Percentiles rank a stretch among this genome's conserved stretches.
Conservation (phyloP, 805 yeast genomes). For the Cyberlindnera lachancei region DNA sequence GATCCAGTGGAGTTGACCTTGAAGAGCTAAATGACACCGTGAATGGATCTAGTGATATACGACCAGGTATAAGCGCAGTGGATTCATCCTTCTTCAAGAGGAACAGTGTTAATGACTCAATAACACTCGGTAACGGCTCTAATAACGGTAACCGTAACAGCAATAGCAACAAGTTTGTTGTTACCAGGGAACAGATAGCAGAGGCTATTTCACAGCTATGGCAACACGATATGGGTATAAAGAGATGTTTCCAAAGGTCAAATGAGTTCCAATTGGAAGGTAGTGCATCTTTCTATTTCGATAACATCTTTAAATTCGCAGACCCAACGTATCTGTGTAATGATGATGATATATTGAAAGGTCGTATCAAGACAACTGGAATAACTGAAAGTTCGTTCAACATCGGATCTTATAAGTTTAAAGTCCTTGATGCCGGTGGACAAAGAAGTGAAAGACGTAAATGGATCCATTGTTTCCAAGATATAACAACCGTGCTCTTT, state of each 20-base stretch:
- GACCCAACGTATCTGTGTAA: constrained; percentile 59
- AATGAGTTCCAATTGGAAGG: constrained; percentile 83
- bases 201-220: constrained; percentile 64
- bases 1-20: constrained; percentile 5
- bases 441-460: constrained; percentile 86
- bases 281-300: constrained; percentile 75
- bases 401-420: constrained; percentile 58
- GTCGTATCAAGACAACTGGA: constrained; percentile 93
- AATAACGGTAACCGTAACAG: too few species aligned
- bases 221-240: constrained; percentile 62
- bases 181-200: constrained; percentile 51
- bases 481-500: constrained; percentile 79
- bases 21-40: constrained; percentile 17
- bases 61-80: constrained; percentile 20
- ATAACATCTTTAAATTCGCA: constrained; percentile 58
- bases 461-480: constrained; percentile 94
- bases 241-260: constrained; percentile 46
- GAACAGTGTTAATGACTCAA: too few species aligned
- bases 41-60: constrained; percentile 12
- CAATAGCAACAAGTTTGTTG: constrained; percentile 7
- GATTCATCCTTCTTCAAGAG: too few species aligned
- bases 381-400: constrained; percentile 80
- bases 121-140: constrained; percentile 7
- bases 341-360: constrained; percentile 80
- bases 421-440: constrained; percentile 93